Evolutionary conservation across 2,329 filamentous ascomycete genomes (phyloP), one percentile per base, ranked within the genome.

Genomic region (Hymenoscyphus linearis): DNA sequence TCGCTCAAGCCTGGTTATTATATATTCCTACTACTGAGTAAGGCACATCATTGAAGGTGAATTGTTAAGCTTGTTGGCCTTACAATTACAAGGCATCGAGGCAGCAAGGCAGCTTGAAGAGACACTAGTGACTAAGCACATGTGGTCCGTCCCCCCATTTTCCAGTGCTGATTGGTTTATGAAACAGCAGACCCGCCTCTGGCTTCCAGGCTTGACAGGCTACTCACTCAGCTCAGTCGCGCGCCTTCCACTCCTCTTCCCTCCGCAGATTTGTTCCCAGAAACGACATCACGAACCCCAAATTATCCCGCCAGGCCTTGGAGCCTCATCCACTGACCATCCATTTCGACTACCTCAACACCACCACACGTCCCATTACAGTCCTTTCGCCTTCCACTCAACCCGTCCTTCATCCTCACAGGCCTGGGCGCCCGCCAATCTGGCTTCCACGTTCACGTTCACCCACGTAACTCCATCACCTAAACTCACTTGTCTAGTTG

Each of bases 361-460:
- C 26, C 40, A 25, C 44, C 22, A 9, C 18, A 50, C 44, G 22
- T 50, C 44, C 18, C 7, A 22, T 12, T 50, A 22, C 44, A 50
- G 18, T 44, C 18, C 22, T 4, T 25, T 50, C 44, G 44, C 44
- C 12, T 55, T 55, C 31, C 25, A 55, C 27, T 10, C 53, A 7
- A n/a, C 53, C 31, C 31, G 12, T 31, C 14, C 18, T 52, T 37
- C 26, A n/a, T n/a, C 34, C 60, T 22, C 18, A 22, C 10, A 10
- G 44, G 44, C 44, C 44, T 22, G 44, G 44, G 44, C 44, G 36
- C 27, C 55, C 35, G 52, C 60, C 52, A 62, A 63, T 66, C 60
- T 61, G 63, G 63, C 67, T 61, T 60, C 59, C 59, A 40, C 60
- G 52, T 36, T 62, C n/a, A 60, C 61, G 57, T 52, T 36, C 36